Evolutionary conservation across 2,329 filamentous ascomycete genomes (phyloP), one percentile per base, ranked within the genome.

Genomic region (Lachnellula cervina): DNA sequence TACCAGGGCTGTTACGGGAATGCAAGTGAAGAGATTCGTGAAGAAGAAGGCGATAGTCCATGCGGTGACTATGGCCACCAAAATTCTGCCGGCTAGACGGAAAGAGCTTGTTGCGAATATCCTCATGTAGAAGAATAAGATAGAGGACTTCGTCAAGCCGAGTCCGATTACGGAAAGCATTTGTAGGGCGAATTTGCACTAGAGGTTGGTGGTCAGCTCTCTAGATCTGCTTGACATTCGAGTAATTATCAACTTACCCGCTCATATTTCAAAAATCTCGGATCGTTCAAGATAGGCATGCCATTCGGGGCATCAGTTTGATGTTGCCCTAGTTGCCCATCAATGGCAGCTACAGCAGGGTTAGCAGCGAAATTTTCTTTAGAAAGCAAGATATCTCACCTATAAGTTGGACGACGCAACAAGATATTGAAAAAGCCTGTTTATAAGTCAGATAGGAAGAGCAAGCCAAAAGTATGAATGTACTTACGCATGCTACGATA

Each of bases 31-130:
- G n/a, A 48, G 23, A 7, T 28, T 32, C 23, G 46, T 17, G 25
- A 48, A 48, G 46, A 48, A 48, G 46, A 48, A 48, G n/a, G 46
- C 28, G 14, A 48, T 28, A 14, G 46, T 35, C 46, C 46, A 48
- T 11, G 14, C 21, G 19, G n/a, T 11, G 14, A 48, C 46, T 7
- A 48, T 48, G 21, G 23, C 46, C 25, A 48, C 23, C 46, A 48
- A 32, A 5, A 34, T 32, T 13, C 28, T 23, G 28, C 13, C 46
- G 16, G 17, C 28, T 9, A 28, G 28, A 17, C n/a, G n/a, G 7
- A 48, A 48, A 16, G 17, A 21, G 23, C 19, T 35, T 7, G 11
- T n/a, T 28, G 14, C 19, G 28, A 48, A 48, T 16, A 48, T 48
- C 7, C 28, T 34, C 21, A 34, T 48, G 16, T 48, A 48, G 23